Evolutionary conservation across 176 grass and related monocot genomes (phyloP), one percentile per base, ranked within the genome.

Genomic region (Neostapfia colusana): DNA sequence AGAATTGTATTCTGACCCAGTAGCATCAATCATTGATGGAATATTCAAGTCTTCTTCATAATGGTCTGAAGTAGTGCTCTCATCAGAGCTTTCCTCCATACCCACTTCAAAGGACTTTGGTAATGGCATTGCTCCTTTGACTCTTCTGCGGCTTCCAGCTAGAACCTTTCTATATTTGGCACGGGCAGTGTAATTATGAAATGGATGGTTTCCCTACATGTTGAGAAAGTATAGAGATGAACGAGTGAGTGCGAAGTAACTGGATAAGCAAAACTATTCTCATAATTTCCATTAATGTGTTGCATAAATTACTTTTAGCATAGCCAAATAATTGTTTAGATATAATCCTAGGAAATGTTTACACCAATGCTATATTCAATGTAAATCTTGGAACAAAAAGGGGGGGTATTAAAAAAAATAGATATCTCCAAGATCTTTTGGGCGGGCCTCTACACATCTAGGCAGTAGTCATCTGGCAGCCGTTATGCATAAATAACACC

Each of bases 111-210:
- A 60, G 49, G 70, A 20, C 44, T 94, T 82, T 39, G 77, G 31
- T 14, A 13, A 38, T 16, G 36, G 57, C 51, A 38, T 87, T 54
- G 54, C 57, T 74, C 77, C 51, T 92, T 77, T 88, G 5, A 45
- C 83, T 60, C 10, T 82, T 63, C 17, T 59, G 28, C 58, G 58
- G 62, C 64, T 88, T 80, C 87, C 86, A 17, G 85, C 42, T 41
- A 85, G 41, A 27, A 82, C 80, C 84, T 95, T 92, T 63, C 89
- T 90, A 67, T 99, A 99, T 74, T 82, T 90, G 56, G 87, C 89
- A 74, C 95, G 80, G 63, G 85, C 82, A 27, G 92, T 99, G 83
- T 99, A 99, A 73, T 99, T 99, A 81, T 99, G 95, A 81, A 99
- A 98, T 67, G 91, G 87, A 80, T 95, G 81, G 41, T 98, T 93